Evolutionary conservation across 2,329 filamentous ascomycete genomes (phyloP).

Genomic region (Fusarium miscanthi): DNA sequence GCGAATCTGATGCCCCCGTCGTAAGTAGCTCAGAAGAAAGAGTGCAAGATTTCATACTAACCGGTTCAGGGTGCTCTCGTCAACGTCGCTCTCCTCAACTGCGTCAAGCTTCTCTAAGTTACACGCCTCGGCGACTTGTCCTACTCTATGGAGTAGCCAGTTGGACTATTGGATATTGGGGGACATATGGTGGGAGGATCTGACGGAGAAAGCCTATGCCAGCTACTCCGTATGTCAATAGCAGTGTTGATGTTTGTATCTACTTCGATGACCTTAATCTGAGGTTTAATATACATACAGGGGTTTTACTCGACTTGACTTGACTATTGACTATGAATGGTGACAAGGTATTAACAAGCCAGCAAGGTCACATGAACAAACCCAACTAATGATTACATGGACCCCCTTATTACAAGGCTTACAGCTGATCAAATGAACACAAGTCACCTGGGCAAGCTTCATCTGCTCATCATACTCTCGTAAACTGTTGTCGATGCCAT

Average conservation of each 20-base stretch:
- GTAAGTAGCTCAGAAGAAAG: constrained; percentile 1
- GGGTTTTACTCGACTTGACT: not conserved
- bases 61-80: not conserved
- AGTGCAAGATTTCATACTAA: not conserved
- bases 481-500: not conserved
- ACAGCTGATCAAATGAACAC: not conserved
- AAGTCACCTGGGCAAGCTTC: not conserved
- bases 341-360: not conserved
- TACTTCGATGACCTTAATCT: constrained; percentile 1
- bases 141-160: not conserved
- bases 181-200: not conserved
- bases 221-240: constrained; percentile 4
- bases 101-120: not conserved
- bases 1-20: not conserved
- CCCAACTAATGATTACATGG: not conserved
- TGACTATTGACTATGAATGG: not conserved
- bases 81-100: constrained; percentile 26
- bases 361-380: not conserved
- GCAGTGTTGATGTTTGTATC: not conserved
- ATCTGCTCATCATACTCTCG: not conserved
- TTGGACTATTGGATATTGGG: not conserved
- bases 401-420: fast-evolving
- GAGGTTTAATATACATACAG: not conserved
- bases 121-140: not conserved
- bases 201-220: constrained; percentile 5